phyloP scores from a whole-genome alignment of 2,329 filamentous ascomycete species.

The Colletotrichum sp. region DNA sequence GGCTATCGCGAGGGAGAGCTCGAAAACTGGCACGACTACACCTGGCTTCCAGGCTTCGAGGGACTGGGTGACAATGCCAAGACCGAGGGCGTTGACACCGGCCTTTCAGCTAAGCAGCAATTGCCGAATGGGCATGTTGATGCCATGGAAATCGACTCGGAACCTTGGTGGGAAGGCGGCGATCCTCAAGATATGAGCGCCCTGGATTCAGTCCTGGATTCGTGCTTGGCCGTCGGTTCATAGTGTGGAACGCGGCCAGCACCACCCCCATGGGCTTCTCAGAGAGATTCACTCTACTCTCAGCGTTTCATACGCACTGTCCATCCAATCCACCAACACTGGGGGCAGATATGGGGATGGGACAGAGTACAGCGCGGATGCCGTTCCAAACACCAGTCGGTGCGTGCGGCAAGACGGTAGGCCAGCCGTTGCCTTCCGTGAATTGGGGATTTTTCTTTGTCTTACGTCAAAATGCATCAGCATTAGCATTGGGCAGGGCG shows the following conservation, averaged over 20 bases:
- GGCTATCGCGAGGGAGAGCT: slow-evolving; percentile 79
- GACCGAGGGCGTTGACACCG: slow-evolving; percentile 31
- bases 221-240: slow-evolving; percentile 54
- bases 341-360: slow-evolving; percentile 11
- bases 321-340: not conserved
- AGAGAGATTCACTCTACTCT: slow-evolving; percentile 1
- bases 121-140: slow-evolving; percentile 57
- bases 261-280: not conserved
- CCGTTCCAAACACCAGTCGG: not conserved
- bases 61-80: not conserved
- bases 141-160: slow-evolving; percentile 63
- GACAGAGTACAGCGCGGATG: not conserved
- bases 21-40: slow-evolving; percentile 69
- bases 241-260: slow-evolving; percentile 7
- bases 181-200: slow-evolving; percentile 54
- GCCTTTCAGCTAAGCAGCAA: slow-evolving; percentile 34
- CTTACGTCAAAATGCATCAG: not conserved
- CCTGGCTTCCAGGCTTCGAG: slow-evolving; percentile 45
- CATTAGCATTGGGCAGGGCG: slow-evolving; percentile 18
- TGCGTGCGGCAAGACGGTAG: not conserved
- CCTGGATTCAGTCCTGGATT: slow-evolving; percentile 63
- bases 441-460: not conserved
- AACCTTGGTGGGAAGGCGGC: slow-evolving; percentile 68
- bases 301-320: slow-evolving; percentile 8
- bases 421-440: not conserved